Percentiles rank a stretch among this genome's conserved stretches.
phyloP scores from a whole-genome alignment of 2,329 filamentous ascomycete genomes.

The Phaeosphaeriaceae sp. region DNA sequence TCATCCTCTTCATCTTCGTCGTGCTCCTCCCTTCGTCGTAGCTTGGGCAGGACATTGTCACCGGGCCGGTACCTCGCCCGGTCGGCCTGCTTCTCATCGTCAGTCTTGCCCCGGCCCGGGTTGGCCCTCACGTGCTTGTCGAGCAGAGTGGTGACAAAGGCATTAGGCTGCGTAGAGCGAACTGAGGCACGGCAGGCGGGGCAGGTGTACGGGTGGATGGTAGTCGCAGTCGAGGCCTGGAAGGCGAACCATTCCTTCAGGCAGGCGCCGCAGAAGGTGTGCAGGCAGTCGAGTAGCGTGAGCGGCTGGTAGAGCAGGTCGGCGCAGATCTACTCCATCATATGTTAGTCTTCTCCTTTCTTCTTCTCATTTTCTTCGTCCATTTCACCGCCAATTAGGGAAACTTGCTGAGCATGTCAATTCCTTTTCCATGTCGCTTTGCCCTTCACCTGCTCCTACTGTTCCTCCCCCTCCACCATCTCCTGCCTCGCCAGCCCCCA shows the following conservation, averaged over 20 bases:
- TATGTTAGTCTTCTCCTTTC: constrained; percentile 29
- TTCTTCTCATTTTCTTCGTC: too few relatives aligned
- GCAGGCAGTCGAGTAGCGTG: constrained; percentile 89
- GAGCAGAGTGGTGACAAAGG: constrained; percentile 84
- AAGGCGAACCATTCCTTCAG: constrained; percentile 94
- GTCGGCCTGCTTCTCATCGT: constrained; percentile 78
- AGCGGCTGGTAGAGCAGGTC: constrained; percentile 91
- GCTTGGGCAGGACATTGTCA: constrained; percentile 76
- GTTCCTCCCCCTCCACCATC: too few relatives aligned
- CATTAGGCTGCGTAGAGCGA: constrained; percentile 86
- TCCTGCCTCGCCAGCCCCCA: too few relatives aligned
- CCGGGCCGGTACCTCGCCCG: constrained; percentile 78
- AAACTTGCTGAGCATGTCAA: constrained; percentile 87
- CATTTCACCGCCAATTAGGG: too few relatives aligned
- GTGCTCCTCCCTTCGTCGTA: constrained; percentile 57
- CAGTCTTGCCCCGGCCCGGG: constrained; percentile 73
- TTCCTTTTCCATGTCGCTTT: constrained; percentile 84
- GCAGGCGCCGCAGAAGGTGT: constrained; percentile 95
- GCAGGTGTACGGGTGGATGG: constrained; percentile 75
- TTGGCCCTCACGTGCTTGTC: constrained; percentile 87
- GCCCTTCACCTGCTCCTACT: constrained; percentile 48
- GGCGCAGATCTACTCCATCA: constrained; percentile 79
- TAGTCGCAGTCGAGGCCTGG: constrained; percentile 68
- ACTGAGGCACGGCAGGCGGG: constrained; percentile 89
- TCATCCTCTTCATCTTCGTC: constrained; percentile 72